Base-by-base conservation (phyloP, 1,139 yeast genomes). In the Suhomyces atakaporum region DNA sequence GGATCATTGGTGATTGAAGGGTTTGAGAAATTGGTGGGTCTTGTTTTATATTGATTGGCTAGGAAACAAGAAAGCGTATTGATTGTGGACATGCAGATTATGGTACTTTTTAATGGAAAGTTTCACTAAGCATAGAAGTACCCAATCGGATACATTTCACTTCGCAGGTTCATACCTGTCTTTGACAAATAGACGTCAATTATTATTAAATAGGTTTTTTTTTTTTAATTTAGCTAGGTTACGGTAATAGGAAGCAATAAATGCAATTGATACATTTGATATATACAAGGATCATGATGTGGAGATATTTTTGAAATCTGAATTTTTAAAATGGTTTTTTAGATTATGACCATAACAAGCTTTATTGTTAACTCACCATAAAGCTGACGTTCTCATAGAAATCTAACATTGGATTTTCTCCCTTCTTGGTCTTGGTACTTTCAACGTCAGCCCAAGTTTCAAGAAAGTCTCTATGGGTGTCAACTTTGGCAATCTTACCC, bases 391-490 rank as follows among this genome's bases (percentile, higher is more conserved):
- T 87, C 31, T 74, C 69, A 56, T 87, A 87, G 45, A 86, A 77
- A 38, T 84, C 84, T 42, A 87, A 58, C 90, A 87, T 79, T n/a
- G 96, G 96, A 50, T 85, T 85, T 49, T 86, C 95, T 0, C 96
- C 96, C 25, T 77, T 74, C 48, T 74, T 77, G 1, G 95, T 84
- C 4, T 79, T 75, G 4, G 95, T 85, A 7, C 69, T 73, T 4
- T 80, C 81, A 1, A 75, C 44, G 49, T 84, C 89, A 0, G 84
- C 88, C 94, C 95, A 86, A 35, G 72, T 71, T 39, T 68, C 73
- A 49, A 88, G 59, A 45, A 84, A 87, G 9, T 79, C 84, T 7
- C 69, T 62, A 58, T 87, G 95, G 25, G 79, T 61, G 30, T 76
- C 69, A 1, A 79, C 75, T 37, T 64, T 62, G 8, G 84, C 72